These are phyloP conservation scores for Pythium sp. DNA, from an alignment of 352 stramenopile species.

Conservation along the genomic window DNA sequence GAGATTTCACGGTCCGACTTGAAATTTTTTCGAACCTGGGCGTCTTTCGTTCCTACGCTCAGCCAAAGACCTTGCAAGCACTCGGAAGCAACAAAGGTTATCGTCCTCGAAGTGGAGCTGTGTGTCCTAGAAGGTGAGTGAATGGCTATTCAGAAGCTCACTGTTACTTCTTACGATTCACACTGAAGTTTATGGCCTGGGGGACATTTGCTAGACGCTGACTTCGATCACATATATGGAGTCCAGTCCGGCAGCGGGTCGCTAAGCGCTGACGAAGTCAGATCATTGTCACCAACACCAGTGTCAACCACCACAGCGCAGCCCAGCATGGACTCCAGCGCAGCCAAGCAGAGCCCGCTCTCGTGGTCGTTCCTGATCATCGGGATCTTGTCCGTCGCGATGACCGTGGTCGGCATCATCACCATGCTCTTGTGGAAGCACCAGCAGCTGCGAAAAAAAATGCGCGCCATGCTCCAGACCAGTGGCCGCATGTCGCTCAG, in stretches of 20 bases:
- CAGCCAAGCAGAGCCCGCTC: conserved; percentile 3
- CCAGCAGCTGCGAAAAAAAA: conserved; percentile 22
- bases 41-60: background rate
- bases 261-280: background rate
- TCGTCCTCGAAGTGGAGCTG: conserved; percentile 2
- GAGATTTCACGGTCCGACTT: conserved; percentile 17
- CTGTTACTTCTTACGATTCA: background rate
- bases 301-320: conserved; percentile 1
- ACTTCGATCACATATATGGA: conserved; percentile 15
- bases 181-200: background rate
- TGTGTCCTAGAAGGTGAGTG: conserved; percentile 11
- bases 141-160: background rate
- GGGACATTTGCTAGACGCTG: conserved; percentile 2
- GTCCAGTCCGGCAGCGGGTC: background rate
- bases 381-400: conserved; percentile 19
- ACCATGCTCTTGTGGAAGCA: conserved; percentile 26
- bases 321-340: background rate
- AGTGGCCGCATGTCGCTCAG: conserved; percentile 12
- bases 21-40: conserved; percentile 1
- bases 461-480: conserved; percentile 8
- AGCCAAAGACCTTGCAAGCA: conserved; percentile 3
- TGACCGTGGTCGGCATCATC: conserved; percentile 25
- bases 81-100: background rate
- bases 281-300: background rate
- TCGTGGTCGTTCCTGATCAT: conserved; percentile 29